Evolutionary conservation across 2,329 filamentous ascomycete species (phyloP), one percentile per base, ranked within the genome.

Genomic region (Ophiocordyceps camponoti-saundersi): DNA sequence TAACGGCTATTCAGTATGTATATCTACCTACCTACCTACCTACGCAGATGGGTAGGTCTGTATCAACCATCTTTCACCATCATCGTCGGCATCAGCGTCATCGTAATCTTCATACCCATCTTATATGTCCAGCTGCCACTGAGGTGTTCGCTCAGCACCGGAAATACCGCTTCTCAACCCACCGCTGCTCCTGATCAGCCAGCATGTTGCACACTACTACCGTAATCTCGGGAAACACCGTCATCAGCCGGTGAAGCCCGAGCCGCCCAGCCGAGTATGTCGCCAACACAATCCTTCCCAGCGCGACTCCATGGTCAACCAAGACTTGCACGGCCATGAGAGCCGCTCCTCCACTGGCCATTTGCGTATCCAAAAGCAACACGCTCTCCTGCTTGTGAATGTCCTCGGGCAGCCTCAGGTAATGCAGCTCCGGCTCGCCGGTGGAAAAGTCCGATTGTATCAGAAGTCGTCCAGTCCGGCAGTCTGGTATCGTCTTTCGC

Each of bases 261-360:
- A 85, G 78, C 53, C 80, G 80, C 10, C 90, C 90, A 3, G 89
- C 90, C 53, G 87, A 83, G 60, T 93, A 95, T 3, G 90, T 95
- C 39, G 94, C 89, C 60, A 96, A 82, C 32, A 95, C 85, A 53
- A 98, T 95, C 53, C 74, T 81, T 43, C 86, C 77, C 59, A 92
- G 81, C 6, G 77, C 68, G 7, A 96, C 89, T 12, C 92, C 92
- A 58, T 96, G 89, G 61, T 98, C 92, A 16, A 95, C 79, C 46
- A 98, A 69, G n/a, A 96, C 86, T 58, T 92, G 84, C 41, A 96
- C 89, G 1, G 92, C 88, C 92, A 98, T 98, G 48, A 98, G 68
- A 1, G 77, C 78, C 16, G 79, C 76, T 34, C 89, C 90, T 42
- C 92, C 92, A 50, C 82, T 89, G 23, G 86, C 87, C 84, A 96